Evolutionary conservation across 495 filamentous ascomycete genomes (phyloP).

Genomic region (Annulohypoxylon moriforme): DNA sequence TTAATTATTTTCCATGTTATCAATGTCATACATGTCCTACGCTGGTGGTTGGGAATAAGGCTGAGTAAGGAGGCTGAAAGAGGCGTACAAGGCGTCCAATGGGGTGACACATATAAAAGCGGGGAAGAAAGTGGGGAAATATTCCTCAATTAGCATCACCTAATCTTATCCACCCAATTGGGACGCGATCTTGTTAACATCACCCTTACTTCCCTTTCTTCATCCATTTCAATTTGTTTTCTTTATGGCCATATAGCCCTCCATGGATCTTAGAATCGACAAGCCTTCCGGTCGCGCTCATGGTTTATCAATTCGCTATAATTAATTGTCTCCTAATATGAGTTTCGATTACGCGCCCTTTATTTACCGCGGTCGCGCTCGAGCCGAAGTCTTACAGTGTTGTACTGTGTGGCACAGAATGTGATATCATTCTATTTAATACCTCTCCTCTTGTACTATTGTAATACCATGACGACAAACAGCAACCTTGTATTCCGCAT

Average conservation of each 20-base stretch:
- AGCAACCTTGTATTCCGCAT: constrained; percentile 70
- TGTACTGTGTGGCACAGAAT: constrained; percentile 22
- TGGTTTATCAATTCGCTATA: constrained; percentile 7
- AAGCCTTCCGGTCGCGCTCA: neutral
- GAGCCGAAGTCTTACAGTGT: constrained; percentile 33
- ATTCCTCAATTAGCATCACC: constrained; percentile 18
- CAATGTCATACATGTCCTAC: neutral
- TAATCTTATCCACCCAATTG: constrained; percentile 34
- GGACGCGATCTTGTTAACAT: constrained; percentile 24
- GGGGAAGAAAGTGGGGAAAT: constrained; percentile 13
- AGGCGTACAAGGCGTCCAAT: constrained; percentile 27
- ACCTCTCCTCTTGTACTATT: constrained; percentile 9
- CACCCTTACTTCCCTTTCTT: constrained; percentile 20
- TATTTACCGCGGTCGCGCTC: constrained; percentile 29
- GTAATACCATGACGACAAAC: constrained; percentile 47
- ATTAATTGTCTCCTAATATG: constrained; percentile 39
- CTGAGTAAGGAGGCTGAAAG: neutral
- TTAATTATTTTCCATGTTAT: too few species aligned
- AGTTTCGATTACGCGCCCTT: constrained; percentile 24
- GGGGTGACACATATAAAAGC: neutral
- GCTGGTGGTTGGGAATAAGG: neutral
- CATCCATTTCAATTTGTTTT: constrained; percentile 8
- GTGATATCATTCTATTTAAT: constrained; percentile 12
- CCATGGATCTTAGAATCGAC: constrained; percentile 20
- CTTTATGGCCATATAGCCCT: neutral